A percentile compares a stretch with the other conserved stretches of the same genome.
phyloP scores from a whole-genome alignment of 768 basidiomycete species.

The Tulasnella sp. region DNA sequence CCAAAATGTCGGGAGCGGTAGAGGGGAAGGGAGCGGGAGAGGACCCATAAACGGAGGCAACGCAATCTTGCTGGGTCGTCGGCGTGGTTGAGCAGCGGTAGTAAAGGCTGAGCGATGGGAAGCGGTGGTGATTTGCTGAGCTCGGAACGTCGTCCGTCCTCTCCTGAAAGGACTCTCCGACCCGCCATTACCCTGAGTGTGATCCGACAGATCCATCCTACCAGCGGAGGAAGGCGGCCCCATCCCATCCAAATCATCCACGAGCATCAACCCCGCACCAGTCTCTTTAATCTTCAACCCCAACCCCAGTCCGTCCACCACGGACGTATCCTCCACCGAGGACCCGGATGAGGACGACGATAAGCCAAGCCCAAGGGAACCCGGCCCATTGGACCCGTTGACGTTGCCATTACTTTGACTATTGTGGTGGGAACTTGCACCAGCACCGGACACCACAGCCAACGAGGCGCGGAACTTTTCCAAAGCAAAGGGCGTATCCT shows the following conservation, averaged over 20 bases:
- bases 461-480: conserved; percentile 10
- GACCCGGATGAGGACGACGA: background rate
- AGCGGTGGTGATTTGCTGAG: background rate
- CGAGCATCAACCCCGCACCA: conserved; percentile 6
- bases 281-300: conserved; percentile 11
- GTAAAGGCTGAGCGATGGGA: background rate
- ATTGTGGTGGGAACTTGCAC: too few species aligned
- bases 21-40: background rate
- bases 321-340: background rate
- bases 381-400: background rate
- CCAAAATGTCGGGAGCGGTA: background rate
- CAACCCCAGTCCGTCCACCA: background rate
- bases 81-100: background rate
- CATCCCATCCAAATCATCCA: background rate
- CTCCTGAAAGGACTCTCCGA: background rate
- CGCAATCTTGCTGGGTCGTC: background rate
- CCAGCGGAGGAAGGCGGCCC: background rate
- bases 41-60: conserved; percentile 3
- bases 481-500: conserved; percentile 6
- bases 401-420: background rate
- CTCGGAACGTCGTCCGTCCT: background rate
- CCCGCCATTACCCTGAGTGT: background rate
- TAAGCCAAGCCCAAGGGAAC: background rate
- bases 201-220: background rate
- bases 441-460: background rate